phyloP scores from a whole-genome alignment of 2,329 filamentous ascomycete genomes.

The Colletotrichum camelliae region DNA sequence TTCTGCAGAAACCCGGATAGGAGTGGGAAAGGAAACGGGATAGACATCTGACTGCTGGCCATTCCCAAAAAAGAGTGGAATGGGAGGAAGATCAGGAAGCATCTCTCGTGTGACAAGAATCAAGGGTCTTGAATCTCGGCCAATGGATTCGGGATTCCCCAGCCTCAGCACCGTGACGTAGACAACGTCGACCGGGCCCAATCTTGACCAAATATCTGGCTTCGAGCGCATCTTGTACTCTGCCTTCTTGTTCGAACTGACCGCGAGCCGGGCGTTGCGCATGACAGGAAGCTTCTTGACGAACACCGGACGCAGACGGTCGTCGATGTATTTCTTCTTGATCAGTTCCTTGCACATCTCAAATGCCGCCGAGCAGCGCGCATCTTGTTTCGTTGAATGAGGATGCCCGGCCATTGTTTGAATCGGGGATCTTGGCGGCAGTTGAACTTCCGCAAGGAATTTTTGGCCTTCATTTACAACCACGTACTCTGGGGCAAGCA shows the following conservation, averaged over 20 bases:
- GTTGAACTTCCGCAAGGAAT: constrained; percentile 78
- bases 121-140: constrained; percentile 66
- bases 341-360: constrained; percentile 77
- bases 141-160: constrained; percentile 58
- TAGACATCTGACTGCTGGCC: constrained; percentile 64
- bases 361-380: constrained; percentile 90
- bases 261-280: constrained; percentile 84
- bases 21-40: constrained; percentile 46
- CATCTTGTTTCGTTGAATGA: constrained; percentile 73
- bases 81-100: constrained; percentile 69
- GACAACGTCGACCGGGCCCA: constrained; percentile 54
- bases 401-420: constrained; percentile 67
- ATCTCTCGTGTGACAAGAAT: constrained; percentile 71
- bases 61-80: constrained; percentile 75
- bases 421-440: constrained; percentile 79
- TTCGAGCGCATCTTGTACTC: constrained; percentile 82
- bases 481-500: constrained; percentile 61
- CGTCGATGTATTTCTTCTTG: constrained; percentile 71
- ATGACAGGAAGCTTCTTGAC: constrained; percentile 76
- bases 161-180: constrained; percentile 69
- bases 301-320: constrained; percentile 76
- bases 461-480: constrained; percentile 59
- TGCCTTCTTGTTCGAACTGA: constrained; percentile 78
- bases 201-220: constrained; percentile 71
- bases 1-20: constrained; percentile 48